Percentiles rank a stretch among this genome's conserved stretches.
These are phyloP conservation scores for Takashimella koratensis DNA, from an alignment of 1,284 basidiomycete species.

Conservation along the genomic window DNA sequence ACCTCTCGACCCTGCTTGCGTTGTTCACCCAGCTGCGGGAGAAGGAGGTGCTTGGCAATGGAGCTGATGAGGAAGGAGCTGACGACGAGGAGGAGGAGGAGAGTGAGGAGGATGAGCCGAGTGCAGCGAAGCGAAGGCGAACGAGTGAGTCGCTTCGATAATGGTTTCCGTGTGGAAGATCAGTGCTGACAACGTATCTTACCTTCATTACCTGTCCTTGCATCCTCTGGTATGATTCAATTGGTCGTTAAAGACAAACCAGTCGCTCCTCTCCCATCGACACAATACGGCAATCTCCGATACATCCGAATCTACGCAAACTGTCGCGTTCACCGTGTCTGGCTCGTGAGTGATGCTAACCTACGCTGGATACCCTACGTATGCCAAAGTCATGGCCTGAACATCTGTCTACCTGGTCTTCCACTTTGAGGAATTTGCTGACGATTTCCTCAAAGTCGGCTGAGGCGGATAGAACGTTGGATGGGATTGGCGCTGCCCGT, in stretches of 20 bases:
- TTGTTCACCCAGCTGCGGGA: constrained; percentile 56
- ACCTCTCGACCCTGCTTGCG: constrained; percentile 61
- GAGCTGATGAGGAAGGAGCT: constrained; percentile 1
- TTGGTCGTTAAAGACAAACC: too few relatives aligned
- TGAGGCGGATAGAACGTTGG: neutral
- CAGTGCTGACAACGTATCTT: too few relatives aligned
- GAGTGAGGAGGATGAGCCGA: neutral
- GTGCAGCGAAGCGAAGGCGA: too few relatives aligned
- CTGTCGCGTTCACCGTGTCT: constrained; percentile 71
- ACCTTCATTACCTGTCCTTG: too few relatives aligned
- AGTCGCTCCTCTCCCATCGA: constrained; percentile 53
- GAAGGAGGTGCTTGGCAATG: neutral
- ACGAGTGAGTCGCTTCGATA: too few relatives aligned
- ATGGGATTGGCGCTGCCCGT: neutral
- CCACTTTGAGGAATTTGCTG: too few relatives aligned
- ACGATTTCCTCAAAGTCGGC: too few relatives aligned
- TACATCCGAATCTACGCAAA: constrained; percentile 76
- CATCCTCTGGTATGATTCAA: too few relatives aligned
- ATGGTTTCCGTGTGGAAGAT: too few relatives aligned
- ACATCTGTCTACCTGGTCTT: too few relatives aligned
- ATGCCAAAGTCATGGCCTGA: too few relatives aligned
- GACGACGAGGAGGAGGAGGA: constrained; percentile 9
- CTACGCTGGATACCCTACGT: too few relatives aligned
- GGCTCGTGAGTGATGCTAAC: constrained; percentile 53
- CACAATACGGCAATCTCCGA: constrained; percentile 61